phyloP scores from a whole-genome alignment of 2,329 filamentous ascomycete genomes.

The Emericellopsis cladophorae region DNA sequence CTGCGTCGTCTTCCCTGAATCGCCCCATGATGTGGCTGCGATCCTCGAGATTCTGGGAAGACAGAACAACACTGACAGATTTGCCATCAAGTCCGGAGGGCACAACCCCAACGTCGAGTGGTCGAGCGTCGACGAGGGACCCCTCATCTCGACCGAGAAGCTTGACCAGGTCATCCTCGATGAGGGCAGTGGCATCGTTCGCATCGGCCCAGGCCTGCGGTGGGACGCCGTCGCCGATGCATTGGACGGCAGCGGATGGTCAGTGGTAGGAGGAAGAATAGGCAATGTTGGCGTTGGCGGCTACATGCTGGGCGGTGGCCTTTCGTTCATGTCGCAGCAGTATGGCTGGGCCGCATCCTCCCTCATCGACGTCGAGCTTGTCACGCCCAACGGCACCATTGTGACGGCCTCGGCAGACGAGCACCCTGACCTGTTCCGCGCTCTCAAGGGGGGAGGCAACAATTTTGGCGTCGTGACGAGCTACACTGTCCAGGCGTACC shows the following conservation, averaged over 20 bases:
- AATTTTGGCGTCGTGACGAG: constrained; percentile 10
- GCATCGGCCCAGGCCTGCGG: constrained; percentile 31
- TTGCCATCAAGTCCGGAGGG: constrained; percentile 44
- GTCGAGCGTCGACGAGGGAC: constrained; percentile 33
- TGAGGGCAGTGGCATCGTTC: constrained; percentile 19
- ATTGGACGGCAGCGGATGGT: constrained; percentile 22
- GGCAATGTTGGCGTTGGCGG: constrained; percentile 10
- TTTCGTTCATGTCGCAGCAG: constrained; percentile 9
- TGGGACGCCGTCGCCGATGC: constrained; percentile 26
- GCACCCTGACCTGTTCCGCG: constrained; percentile 4
- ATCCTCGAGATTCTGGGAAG: constrained; percentile 31
- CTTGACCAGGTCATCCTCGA: constrained; percentile 27
- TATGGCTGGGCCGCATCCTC: constrained; percentile 12
- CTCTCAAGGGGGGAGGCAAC: constrained; percentile 6
- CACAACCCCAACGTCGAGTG: constrained; percentile 42
- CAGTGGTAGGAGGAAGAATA: background rate
- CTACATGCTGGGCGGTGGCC: constrained; percentile 11
- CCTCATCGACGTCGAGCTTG: constrained; percentile 11
- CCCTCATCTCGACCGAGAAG: constrained; percentile 33
- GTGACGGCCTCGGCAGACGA: constrained; percentile 2
- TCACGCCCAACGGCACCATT: constrained; percentile 4
- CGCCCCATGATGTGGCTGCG: constrained; percentile 34
- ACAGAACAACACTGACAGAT: constrained; percentile 22
- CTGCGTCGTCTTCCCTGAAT: constrained; percentile 33
- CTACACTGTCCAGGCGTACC: constrained; percentile 27